A percentile compares a stretch with the other conserved stretches of the same genome.
phyloP scores from a whole-genome alignment of 495 filamentous ascomycete genomes.

The Glonium stellatum region DNA sequence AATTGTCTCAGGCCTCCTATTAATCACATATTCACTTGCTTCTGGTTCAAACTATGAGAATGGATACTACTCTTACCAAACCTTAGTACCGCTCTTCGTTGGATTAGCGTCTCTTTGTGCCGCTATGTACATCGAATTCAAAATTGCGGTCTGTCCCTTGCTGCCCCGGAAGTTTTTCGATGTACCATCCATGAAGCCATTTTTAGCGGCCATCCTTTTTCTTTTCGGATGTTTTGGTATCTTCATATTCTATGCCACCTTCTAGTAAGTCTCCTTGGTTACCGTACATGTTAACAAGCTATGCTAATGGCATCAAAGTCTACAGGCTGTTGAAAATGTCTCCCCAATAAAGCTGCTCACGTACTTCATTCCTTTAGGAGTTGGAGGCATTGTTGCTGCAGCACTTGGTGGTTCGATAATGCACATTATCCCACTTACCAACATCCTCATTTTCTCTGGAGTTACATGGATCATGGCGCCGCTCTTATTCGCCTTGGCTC shows the following conservation, averaged over 20 bases:
- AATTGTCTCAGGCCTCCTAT: slow-evolving; percentile 55
- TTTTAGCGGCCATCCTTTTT: slow-evolving; percentile 62
- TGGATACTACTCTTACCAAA: slow-evolving; percentile 68
- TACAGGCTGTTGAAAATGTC: slow-evolving; percentile 58
- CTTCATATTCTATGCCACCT: slow-evolving; percentile 68
- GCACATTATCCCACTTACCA: slow-evolving; percentile 53
- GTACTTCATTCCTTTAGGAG: slow-evolving; percentile 71
- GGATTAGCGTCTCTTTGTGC: slow-evolving; percentile 50
- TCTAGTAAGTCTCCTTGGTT: slow-evolving; percentile 54
- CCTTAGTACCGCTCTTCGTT: slow-evolving; percentile 54
- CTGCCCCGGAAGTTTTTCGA: slow-evolving; percentile 68
- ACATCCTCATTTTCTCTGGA: slow-evolving; percentile 54
- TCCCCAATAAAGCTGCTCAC: slow-evolving; percentile 64
- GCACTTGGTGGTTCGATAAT: slow-evolving; percentile 66
- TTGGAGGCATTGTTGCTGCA: slow-evolving; percentile 66
- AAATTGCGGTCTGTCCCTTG: slow-evolving; percentile 64
- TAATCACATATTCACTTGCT: slow-evolving; percentile 74
- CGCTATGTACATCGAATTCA: slow-evolving; percentile 69
- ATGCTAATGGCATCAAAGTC: slow-evolving; percentile 39
- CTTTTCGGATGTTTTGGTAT: slow-evolving; percentile 71
- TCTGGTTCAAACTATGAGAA: slow-evolving; percentile 61
- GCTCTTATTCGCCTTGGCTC: slow-evolving; percentile 66
- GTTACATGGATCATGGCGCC: slow-evolving; percentile 56
- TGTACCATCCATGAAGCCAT: slow-evolving; percentile 62
- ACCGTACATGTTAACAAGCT: not conserved